These are phyloP conservation scores for Dipteronia sinensis DNA, from an alignment of 345 rosid species.

Conservation along the genomic window DNA sequence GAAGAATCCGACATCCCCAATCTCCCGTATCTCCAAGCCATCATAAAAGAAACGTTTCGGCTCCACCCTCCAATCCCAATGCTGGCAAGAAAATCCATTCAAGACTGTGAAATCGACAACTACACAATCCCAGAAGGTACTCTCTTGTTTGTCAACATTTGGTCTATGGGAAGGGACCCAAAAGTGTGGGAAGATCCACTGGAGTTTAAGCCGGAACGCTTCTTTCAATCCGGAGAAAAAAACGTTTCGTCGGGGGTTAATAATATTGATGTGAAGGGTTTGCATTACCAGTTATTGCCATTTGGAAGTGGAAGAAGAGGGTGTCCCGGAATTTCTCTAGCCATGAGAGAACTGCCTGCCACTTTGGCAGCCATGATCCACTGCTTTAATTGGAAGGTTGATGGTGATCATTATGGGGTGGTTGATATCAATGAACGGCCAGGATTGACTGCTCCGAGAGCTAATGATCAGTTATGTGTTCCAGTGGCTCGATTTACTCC, in stretches of 20 bases:
- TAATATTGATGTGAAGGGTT: slow-evolving; percentile 38
- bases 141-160: slow-evolving; percentile 5
- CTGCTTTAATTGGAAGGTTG: slow-evolving; percentile 45
- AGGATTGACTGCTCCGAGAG: slow-evolving; percentile 47
- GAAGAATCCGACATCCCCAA: slow-evolving; percentile 38
- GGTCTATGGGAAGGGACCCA: slow-evolving; percentile 51
- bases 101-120: slow-evolving; percentile 26
- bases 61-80: slow-evolving; percentile 55
- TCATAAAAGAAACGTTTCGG: slow-evolving; percentile 47
- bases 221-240: slow-evolving; percentile 7
- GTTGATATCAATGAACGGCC: slow-evolving; percentile 45
- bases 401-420: not conserved
- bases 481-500: slow-evolving; percentile 27
- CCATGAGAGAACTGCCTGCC: slow-evolving; percentile 37
- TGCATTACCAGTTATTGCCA: slow-evolving; percentile 42
- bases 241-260: not conserved
- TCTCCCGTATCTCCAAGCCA: slow-evolving; percentile 44
- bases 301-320: slow-evolving; percentile 54
- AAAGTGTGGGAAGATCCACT: slow-evolving; percentile 41
- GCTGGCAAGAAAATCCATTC: slow-evolving; percentile 31
- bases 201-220: slow-evolving; percentile 43
- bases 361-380: slow-evolving; percentile 45
- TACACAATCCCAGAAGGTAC: not conserved
- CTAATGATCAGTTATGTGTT: slow-evolving; percentile 35
- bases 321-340: slow-evolving; percentile 48